Evolutionary conservation across 2,329 filamentous ascomycete species (phyloP).

Genomic region (Trichoderma lentiforme): DNA sequence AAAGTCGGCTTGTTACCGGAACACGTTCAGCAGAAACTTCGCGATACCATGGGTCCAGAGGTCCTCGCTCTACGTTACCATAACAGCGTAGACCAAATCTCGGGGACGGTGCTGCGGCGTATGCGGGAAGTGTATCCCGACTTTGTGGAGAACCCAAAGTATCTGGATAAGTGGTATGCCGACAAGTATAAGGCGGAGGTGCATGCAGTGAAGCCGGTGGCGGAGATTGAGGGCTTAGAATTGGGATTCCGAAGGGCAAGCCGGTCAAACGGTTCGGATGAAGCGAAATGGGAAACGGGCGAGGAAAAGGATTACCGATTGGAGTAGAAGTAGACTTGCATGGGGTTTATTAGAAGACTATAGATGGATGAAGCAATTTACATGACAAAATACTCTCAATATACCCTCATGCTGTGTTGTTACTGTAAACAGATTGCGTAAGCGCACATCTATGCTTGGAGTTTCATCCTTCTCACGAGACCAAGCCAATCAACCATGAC

Average conservation of each 20-base stretch:
- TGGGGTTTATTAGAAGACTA: not conserved
- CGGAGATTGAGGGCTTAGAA: slow-evolving; percentile 42
- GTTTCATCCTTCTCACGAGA: not conserved
- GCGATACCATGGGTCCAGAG: slow-evolving; percentile 45
- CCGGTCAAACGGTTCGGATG: slow-evolving; percentile 54
- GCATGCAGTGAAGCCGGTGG: slow-evolving; percentile 42
- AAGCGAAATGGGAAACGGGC: slow-evolving; percentile 54
- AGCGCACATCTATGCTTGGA: not conserved
- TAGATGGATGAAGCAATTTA: not conserved
- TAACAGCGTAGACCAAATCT: slow-evolving; percentile 64
- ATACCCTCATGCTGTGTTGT: too few relatives aligned
- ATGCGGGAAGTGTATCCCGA: slow-evolving; percentile 53
- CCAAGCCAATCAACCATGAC: not conserved
- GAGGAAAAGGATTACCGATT: slow-evolving; percentile 36
- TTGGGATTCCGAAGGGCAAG: slow-evolving; percentile 44
- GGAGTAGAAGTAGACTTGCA: not conserved
- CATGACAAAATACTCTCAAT: not conserved
- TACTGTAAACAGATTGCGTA: not conserved
- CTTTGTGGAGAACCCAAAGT: slow-evolving; percentile 47
- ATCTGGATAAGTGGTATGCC: slow-evolving; percentile 50
- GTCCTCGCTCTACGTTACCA: slow-evolving; percentile 58
- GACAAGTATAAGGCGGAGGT: slow-evolving; percentile 40
- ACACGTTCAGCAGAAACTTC: slow-evolving; percentile 50
- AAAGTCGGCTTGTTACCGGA: slow-evolving; percentile 55
- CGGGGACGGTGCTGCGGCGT: slow-evolving; percentile 53